Conservation (phyloP, 2,329 filamentous ascomycete genomes). For the Alternaria novae-zelandiae region DNA sequence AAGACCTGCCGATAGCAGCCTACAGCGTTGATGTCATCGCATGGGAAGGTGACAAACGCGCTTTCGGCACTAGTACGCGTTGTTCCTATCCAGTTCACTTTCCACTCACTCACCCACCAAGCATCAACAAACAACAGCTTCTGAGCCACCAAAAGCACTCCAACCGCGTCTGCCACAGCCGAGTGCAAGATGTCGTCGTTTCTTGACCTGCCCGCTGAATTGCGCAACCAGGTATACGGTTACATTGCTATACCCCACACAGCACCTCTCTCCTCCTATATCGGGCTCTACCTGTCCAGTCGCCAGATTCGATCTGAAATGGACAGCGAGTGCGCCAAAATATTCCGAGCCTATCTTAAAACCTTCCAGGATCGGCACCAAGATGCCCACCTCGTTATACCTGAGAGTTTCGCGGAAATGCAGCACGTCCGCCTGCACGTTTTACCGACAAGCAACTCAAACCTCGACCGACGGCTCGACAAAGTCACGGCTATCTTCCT, state of each 20-base stretch:
- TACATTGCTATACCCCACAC: not conserved
- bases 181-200: not conserved
- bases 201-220: not conserved
- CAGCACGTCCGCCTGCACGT: not conserved
- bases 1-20: not conserved
- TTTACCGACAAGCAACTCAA: fast-evolving
- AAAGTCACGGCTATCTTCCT: fast-evolving
- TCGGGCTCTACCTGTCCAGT: not conserved
- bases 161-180: not conserved
- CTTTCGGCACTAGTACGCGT: not conserved
- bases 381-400: not conserved
- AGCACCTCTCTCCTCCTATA: not conserved
- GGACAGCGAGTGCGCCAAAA: not conserved
- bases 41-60: not conserved
- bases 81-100: not conserved
- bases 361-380: not conserved
- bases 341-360: fast-evolving
- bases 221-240: not conserved
- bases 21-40: not conserved
- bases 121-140: not conserved
- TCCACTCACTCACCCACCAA: not conserved
- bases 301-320: not conserved
- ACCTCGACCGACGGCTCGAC: fast-evolving
- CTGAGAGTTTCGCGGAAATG: not conserved
- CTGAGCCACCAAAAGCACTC: not conserved